Evolutionary conservation across 768 basidiomycete species (phyloP), one percentile per base, ranked within the genome.

Genomic region (Sutorius australiensis): DNA sequence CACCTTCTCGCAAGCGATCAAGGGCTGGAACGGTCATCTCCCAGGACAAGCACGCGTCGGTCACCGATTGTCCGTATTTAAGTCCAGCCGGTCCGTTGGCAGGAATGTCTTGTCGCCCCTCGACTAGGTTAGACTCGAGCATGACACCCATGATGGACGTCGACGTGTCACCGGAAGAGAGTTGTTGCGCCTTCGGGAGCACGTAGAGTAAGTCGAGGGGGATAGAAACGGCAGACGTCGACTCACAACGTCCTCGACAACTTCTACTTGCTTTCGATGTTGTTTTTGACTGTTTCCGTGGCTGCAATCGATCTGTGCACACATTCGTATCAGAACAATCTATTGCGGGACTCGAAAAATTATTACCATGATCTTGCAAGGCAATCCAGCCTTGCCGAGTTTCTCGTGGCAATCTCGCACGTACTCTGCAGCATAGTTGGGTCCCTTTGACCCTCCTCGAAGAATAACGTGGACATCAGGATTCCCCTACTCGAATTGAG

Each of bases 231-330:
- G n/a, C 11, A 34, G 19, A 58, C 32, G 51, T 51, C 48, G 14
- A 48, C 84, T 69, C 62, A 92, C 94, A 58, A 99, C 87, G 65
- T 95, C 86, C 31, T 91, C 87, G 8, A 89, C 92, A 33, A 98
- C 95, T 53, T 89, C 84, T 3, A 85, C 74, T 73, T 99, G 95
- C 61, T 85, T 90, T 54, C 81, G 75, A 70, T 95, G 89, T 66
- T 97, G 90, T 72, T 99, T 98, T 54, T 79, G 82, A 62, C 89
- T 92, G 73, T 98, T 98, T 54, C 95, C 94, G 67, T 98, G 95
- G 61, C 92, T 95, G 79, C 95, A 95, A 71, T 95, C 92, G 58
- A 97, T 85, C 94, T 95, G 65, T 30, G 58, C 44, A 24, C 32
- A 10, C 34, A 41, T 49, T 12, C 48, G 38, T 19, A 30, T 39